Conservation (phyloP, 2,329 filamentous ascomycete species). For the Aspergillus phoenicis region DNA sequence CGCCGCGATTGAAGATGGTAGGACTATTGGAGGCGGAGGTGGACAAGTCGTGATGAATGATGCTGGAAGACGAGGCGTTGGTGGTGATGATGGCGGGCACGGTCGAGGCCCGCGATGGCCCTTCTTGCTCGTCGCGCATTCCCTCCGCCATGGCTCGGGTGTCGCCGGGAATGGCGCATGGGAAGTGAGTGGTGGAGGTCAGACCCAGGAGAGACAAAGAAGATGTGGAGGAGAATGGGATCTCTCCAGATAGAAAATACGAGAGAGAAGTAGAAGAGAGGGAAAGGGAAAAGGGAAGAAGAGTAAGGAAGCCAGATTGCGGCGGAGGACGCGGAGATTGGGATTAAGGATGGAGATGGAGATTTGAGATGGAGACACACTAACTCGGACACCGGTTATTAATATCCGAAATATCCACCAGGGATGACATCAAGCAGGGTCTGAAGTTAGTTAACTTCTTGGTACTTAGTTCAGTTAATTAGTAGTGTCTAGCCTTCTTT, state of each 20-base stretch:
- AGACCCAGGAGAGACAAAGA: background rate
- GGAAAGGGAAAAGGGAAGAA: background rate
- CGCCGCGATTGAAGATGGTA: constrained; percentile 8
- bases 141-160: constrained; percentile 36
- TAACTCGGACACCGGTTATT: constrained; percentile 2
- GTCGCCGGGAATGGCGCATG: constrained; percentile 28
- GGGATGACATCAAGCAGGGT: constrained; percentile 9
- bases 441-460: background rate
- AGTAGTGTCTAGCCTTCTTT: too few species aligned
- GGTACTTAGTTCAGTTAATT: too few species aligned
- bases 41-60: constrained; percentile 13
- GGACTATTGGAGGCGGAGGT: constrained; percentile 13
- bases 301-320: background rate
- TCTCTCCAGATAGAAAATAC: background rate
- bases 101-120: constrained; percentile 28
- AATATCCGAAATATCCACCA: background rate
- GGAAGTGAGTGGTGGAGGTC: constrained; percentile 4
- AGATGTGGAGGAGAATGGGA: background rate
- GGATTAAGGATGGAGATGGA: background rate
- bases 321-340: background rate
- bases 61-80: constrained; percentile 23
- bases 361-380: constrained; percentile 2
- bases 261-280: constrained; percentile 7
- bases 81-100: constrained; percentile 30
- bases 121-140: constrained; percentile 26